Evolutionary conservation across 305 asterid genomes (phyloP), one percentile per base, ranked within the genome.

Genomic region (Fraxinus xanthoxyloides): DNA sequence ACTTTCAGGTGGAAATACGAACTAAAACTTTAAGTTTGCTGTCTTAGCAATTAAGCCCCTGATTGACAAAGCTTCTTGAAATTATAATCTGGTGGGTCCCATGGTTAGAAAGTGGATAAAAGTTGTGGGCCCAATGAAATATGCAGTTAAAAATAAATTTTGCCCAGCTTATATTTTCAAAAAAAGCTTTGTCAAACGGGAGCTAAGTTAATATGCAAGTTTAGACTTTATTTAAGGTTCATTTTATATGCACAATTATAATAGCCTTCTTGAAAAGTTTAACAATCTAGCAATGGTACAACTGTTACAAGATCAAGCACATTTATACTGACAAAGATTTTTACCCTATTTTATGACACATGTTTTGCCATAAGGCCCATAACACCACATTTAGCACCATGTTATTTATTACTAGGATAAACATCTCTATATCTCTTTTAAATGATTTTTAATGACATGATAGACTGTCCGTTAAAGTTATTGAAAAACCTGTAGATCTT

Each of bases 401-500:
- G 74, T 67, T 67, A 51, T 54, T 21, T 8, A 32, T 78, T n/a
- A n/a, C 26, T 56, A 34, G 31, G 63, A 24, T 38, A 61, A 79
- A 61, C 46, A 83, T 40, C 48, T 79, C 34, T 51, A 34, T 32
- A 56, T 48, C 1, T 10, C 21, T 32, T 67, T 5, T 24, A 26
- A 23, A 51, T 82, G 48, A 69, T 0, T 46, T 36, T 54, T 26
- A 72, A 74, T 59, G 19, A 72, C 76, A 72, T 19, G 82, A 76
- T 46, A 72, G 46, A n/a, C 15, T 59, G 19, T 34, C 65, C 17
- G 19, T 54, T 72, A 59, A 38, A 28, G 4, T 35, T 23, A 76
- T 15, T 4, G 30, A 35, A 31, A 1, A 32, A 12, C 56, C 9
- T 32, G 23, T 30, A 72, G 78, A 80, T 80, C 82, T 77, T 24